Conservation (phyloP, 441 rosid species). For the Brassica hybrid region DNA sequence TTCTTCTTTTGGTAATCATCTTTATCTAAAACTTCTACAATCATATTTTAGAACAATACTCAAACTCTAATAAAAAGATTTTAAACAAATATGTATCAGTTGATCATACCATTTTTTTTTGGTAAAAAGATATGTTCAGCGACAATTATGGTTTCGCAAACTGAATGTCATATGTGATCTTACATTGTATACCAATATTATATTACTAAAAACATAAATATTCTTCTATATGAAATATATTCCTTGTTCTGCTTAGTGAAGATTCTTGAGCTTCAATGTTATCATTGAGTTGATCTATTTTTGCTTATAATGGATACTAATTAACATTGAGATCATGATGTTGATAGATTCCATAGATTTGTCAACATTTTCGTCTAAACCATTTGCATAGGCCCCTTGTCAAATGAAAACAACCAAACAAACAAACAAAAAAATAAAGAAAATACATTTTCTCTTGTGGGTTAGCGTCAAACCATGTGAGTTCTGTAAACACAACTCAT, state of each 20-base stretch:
- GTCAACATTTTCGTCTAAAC: slow-evolving; percentile 29
- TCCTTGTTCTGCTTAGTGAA: not conserved
- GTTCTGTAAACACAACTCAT: slow-evolving; percentile 2
- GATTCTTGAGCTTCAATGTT: not conserved
- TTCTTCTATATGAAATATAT: too few relatives aligned
- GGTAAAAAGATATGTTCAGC: not conserved
- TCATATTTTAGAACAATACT: not conserved
- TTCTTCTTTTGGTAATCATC: too few relatives aligned
- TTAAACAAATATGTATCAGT: not conserved
- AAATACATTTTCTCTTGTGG: not conserved
- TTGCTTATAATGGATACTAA: not conserved
- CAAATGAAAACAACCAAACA: not conserved
- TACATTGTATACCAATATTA: not conserved
- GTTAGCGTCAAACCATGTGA: slow-evolving; percentile 3
- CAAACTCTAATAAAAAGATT: not conserved
- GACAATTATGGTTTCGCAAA: not conserved
- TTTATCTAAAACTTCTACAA: not conserved
- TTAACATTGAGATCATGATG: slow-evolving; percentile 11
- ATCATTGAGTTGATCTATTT: not conserved
- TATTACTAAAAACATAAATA: too few relatives aligned
- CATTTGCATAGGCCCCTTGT: not conserved
- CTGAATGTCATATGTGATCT: not conserved
- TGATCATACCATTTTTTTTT: too few relatives aligned
- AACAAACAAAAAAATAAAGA: not conserved
- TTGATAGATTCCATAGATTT: slow-evolving; percentile 9